phyloP scores from a whole-genome alignment of 2,329 filamentous ascomycete species.

The Penicillium paneum region DNA sequence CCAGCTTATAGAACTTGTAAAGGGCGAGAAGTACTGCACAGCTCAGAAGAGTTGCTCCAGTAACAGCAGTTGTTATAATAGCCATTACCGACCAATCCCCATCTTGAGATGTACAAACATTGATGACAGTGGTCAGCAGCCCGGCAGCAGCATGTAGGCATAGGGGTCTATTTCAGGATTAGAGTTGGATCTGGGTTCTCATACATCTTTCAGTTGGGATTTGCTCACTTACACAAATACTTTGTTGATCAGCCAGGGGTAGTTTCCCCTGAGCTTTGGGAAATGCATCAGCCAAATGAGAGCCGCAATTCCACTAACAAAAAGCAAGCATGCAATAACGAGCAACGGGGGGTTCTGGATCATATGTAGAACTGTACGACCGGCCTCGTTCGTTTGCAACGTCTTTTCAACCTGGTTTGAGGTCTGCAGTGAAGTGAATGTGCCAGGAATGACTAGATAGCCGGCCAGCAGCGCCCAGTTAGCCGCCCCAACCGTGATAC shows the following conservation, averaged over 20 bases:
- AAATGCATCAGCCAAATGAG: slow-evolving; percentile 20
- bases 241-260: too few species aligned
- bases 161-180: background rate
- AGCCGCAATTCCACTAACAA: slow-evolving; percentile 13
- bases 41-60: background rate
- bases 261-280: too few species aligned
- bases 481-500: slow-evolving; percentile 47
- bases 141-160: slow-evolving; percentile 3
- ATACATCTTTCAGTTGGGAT: background rate
- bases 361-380: too few species aligned
- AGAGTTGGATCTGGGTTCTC: background rate
- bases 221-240: background rate
- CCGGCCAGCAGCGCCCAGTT: too few species aligned
- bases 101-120: slow-evolving; percentile 1
- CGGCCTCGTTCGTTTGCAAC: too few species aligned
- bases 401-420: too few species aligned
- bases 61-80: slow-evolving; percentile 4
- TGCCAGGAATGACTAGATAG: too few species aligned
- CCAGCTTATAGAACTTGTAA: slow-evolving; percentile 1
- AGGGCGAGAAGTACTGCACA: background rate
- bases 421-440: too few species aligned
- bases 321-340: too few species aligned
- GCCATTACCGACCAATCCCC: slow-evolving; percentile 6
- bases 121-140: slow-evolving; percentile 3
- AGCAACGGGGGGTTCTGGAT: too few species aligned